Evolutionary conservation across 148 eudicot genomes (phyloP).

Genomic region (Polygonum aviculare): DNA sequence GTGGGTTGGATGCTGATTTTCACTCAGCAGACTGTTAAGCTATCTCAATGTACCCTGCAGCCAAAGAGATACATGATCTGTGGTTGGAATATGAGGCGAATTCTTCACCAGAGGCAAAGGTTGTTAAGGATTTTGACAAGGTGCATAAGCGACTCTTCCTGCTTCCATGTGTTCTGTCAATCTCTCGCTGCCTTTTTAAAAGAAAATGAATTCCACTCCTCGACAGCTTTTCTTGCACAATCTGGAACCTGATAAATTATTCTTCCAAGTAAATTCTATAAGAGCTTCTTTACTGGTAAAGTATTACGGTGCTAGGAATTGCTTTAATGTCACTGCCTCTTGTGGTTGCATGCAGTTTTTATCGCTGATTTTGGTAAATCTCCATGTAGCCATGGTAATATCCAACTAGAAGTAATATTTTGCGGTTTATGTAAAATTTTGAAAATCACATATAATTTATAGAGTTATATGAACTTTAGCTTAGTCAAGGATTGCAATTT

Average conservation of each 20-base stretch:
- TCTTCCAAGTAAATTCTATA: background rate
- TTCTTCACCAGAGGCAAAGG: conserved; percentile 74
- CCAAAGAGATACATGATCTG: conserved; percentile 69
- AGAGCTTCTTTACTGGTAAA: background rate
- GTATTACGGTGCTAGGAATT: background rate
- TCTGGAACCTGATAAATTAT: background rate
- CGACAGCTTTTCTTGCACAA: background rate
- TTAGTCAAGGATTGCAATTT: background rate
- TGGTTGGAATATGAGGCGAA: conserved; percentile 98
- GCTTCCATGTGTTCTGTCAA: background rate
- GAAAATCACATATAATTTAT: background rate
- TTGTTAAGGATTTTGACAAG: conserved; percentile 95
- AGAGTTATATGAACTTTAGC: background rate
- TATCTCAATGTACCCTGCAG: conserved; percentile 25
- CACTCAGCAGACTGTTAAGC: too few relatives aligned
- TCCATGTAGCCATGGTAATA: background rate
- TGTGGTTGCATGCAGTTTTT: background rate
- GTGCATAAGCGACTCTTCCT: conserved; percentile 17
- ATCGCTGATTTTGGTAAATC: background rate
- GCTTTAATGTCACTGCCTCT: background rate
- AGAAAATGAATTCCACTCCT: background rate
- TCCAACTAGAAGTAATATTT: background rate
- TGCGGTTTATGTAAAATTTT: background rate
- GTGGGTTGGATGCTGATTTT: background rate
- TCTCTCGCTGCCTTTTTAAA: background rate